Percentiles rank a stretch among this genome's conserved stretches.
These are phyloP conservation scores for Dothiorella sarmentorum DNA, from an alignment of 2,329 filamentous ascomycete genomes.

Conservation along the genomic window DNA sequence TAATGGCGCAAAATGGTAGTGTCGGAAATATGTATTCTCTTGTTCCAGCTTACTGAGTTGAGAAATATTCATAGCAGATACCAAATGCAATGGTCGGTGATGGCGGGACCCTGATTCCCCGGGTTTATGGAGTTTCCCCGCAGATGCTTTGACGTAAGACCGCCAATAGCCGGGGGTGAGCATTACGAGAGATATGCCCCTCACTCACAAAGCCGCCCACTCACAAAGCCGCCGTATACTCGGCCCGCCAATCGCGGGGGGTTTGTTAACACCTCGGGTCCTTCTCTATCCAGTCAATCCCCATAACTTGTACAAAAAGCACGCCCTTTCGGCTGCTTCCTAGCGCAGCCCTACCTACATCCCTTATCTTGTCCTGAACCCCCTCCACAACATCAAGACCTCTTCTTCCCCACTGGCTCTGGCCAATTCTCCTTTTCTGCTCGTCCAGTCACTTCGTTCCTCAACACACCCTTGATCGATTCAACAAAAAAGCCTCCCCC, in stretches of 20 bases:
- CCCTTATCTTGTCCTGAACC: neutral
- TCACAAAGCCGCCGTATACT: too few species aligned
- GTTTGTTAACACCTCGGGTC: neutral
- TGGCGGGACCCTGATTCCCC: neutral
- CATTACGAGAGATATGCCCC: constrained; percentile 8
- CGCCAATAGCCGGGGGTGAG: constrained; percentile 1
- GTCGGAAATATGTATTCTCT: neutral
- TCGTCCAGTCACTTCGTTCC: too few species aligned
- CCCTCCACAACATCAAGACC: neutral
- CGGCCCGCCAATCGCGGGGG: neutral
- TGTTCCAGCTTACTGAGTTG: neutral
- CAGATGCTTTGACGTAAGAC: neutral
- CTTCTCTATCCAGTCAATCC: neutral
- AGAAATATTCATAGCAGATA: neutral
- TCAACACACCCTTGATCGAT: neutral
- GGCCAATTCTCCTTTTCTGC: too few species aligned
- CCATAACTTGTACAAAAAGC: neutral
- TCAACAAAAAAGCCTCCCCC: neutral
- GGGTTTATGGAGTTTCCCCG: neutral
- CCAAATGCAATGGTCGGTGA: neutral
- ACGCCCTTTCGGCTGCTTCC: neutral
- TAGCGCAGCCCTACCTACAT: neutral
- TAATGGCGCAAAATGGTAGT: neutral
- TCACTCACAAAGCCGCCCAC: neutral
- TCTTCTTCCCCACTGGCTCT: too few species aligned